These are phyloP conservation scores for Acorus gramineus DNA, from an alignment of 106 monocot genomes.

Conservation along the genomic window DNA sequence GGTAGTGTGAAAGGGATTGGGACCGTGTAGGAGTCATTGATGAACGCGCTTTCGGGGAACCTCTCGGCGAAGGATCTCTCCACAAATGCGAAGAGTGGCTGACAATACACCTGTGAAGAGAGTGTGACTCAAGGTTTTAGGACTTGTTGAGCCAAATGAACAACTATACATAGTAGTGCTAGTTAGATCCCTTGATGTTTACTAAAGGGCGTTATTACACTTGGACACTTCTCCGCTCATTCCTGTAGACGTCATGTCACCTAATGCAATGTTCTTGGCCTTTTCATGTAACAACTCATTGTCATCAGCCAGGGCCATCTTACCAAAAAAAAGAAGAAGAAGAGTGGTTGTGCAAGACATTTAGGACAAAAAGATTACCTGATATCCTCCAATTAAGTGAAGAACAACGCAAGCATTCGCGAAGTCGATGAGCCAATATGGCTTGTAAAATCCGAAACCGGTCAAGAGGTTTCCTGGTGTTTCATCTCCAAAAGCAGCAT, in stretches of 20 bases:
- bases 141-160: no score
- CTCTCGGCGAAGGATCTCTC: slow-evolving; percentile 31
- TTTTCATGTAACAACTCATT: no score
- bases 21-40: slow-evolving; percentile 37
- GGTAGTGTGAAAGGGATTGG: slow-evolving; percentile 20
- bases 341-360: background rate
- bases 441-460: slow-evolving; percentile 88
- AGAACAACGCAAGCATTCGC: slow-evolving; percentile 80
- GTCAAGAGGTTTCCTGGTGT: slow-evolving; percentile 88
- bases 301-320: no score
- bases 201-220: no score
- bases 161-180: no score
- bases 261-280: no score
- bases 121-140: no score
- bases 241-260: no score
- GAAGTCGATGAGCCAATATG: slow-evolving; percentile 80
- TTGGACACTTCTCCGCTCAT: no score
- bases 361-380: no score
- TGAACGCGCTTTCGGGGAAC: slow-evolving; percentile 33
- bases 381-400: slow-evolving; percentile 82
- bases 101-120: slow-evolving; percentile 47
- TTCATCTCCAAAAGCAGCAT: slow-evolving; percentile 77
- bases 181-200: no score
- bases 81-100: slow-evolving; percentile 55
- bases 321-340: background rate